A percentile compares a stretch with the other conserved stretches of the same genome.
Evolutionary conservation across 768 basidiomycete species (phyloP).

Genomic region (Leucosporidium creatinivorum): DNA sequence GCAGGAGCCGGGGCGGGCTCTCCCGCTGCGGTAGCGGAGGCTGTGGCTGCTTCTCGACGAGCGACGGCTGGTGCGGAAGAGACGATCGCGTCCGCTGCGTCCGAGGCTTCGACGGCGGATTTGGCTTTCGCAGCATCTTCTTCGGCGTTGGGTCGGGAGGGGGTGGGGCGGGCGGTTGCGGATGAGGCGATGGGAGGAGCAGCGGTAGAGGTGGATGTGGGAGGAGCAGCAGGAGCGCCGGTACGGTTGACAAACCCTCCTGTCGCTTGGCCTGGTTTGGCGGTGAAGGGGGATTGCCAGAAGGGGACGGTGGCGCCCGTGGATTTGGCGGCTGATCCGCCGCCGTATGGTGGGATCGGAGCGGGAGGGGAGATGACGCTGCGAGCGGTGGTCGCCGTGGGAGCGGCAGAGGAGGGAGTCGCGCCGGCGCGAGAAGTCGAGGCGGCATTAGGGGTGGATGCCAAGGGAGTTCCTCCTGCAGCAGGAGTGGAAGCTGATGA

Average conservation of each 20-base stretch:
- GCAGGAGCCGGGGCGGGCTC: not conserved
- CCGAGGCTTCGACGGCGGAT: not conserved
- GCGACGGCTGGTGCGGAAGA: not conserved
- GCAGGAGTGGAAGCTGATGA: not conserved
- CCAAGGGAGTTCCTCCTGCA: not conserved
- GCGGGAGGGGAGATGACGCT: not conserved
- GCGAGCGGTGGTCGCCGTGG: not conserved
- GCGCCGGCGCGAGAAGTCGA: slow-evolving; percentile 1
- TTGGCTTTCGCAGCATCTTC: not conserved
- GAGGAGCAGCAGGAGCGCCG: not conserved
- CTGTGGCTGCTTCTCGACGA: not conserved
- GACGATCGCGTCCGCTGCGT: not conserved
- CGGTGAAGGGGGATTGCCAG: not conserved
- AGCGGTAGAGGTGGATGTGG: not conserved
- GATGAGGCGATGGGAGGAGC: not conserved
- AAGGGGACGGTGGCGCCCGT: not conserved
- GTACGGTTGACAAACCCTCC: no score
- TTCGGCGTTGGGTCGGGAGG: not conserved
- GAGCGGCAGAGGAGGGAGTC: not conserved
- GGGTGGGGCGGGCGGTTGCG: not conserved
- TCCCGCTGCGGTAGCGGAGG: not conserved
- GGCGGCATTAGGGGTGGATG: slow-evolving; percentile 1
- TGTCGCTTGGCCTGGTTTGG: not conserved
- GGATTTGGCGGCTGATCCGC: not conserved
- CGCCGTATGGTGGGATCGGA: not conserved